phyloP scores from a whole-genome alignment of 352 stramenopile species.

The Ochromonadaceae sp. region DNA sequence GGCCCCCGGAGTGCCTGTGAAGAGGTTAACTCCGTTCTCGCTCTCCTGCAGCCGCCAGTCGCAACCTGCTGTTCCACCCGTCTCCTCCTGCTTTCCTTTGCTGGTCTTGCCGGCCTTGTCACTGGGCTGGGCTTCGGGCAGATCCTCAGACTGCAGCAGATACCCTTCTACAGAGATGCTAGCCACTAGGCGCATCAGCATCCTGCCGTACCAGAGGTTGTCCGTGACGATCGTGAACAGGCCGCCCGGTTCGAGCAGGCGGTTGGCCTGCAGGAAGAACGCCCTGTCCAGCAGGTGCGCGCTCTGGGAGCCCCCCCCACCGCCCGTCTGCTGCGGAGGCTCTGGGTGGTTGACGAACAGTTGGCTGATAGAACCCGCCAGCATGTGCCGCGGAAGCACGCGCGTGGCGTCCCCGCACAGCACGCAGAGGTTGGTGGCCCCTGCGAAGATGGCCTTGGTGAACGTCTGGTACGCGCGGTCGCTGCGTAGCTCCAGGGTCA shows the following conservation, averaged over 20 bases:
- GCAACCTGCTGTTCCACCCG: too few species aligned
- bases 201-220: conserved; percentile 16
- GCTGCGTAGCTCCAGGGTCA: conserved; percentile 8
- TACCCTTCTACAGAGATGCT: too few species aligned
- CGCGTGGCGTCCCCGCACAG: not conserved
- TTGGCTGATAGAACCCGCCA: not conserved
- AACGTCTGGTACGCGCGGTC: conserved; percentile 15
- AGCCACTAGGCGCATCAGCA: not conserved
- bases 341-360: conserved; percentile 16
- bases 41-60: too few species aligned
- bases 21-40: not conserved
- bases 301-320: not conserved
- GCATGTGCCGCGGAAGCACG: not conserved
- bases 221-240: conserved; percentile 3
- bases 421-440: not conserved
- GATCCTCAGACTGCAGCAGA: too few species aligned
- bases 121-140: too few species aligned
- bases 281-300: not conserved
- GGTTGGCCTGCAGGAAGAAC: not conserved
- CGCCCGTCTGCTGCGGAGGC: not conserved
- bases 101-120: too few species aligned
- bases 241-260: not conserved
- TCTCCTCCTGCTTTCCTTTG: too few species aligned
- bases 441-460: not conserved
- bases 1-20: not conserved